A percentile compares a stretch with the other conserved stretches of the same genome.
Conservation (phyloP, 306 rosid genomes). For the Albizia julibrissin region DNA sequence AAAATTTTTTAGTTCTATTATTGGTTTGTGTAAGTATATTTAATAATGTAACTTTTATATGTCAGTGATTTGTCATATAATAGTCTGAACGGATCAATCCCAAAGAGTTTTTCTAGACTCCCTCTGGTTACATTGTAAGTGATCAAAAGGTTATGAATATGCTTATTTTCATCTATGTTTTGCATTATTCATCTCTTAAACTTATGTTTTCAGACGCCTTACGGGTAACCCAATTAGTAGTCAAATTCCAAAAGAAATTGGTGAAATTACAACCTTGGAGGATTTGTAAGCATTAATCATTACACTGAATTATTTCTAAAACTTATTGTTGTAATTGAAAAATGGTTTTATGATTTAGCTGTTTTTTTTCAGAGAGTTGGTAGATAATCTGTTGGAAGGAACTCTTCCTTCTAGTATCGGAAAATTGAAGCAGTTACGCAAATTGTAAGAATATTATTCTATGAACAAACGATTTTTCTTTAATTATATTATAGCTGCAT, state of each 20-base stretch:
- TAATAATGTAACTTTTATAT: too few relatives aligned
- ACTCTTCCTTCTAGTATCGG: conserved; percentile 63
- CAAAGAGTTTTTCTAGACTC: conserved; percentile 36
- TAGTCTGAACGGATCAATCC: conserved; percentile 62
- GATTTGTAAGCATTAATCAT: conserved; percentile 42
- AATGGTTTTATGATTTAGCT: not conserved
- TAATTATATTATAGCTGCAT: not conserved
- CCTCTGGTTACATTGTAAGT: conserved; percentile 45
- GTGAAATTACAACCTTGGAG: conserved; percentile 42
- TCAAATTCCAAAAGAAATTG: conserved; percentile 49
- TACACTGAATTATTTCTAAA: not conserved
- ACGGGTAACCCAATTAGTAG: conserved; percentile 52
- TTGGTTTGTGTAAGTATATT: not conserved
- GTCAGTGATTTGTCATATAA: conserved; percentile 74
- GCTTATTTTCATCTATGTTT: not conserved
- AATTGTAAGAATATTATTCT: conserved; percentile 41
- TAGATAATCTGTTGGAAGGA: not conserved
- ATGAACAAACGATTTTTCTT: too few relatives aligned
- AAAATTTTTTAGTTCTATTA: not conserved
- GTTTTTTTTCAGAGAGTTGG: not conserved
- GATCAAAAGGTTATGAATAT: too few relatives aligned
- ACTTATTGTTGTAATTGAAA: not conserved
- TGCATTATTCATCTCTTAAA: not conserved
- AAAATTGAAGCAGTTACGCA: conserved; percentile 45
- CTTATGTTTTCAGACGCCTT: conserved; percentile 43